Base-by-base conservation (phyloP, 441 rosid genomes). In the Omphalea diandra region DNA sequence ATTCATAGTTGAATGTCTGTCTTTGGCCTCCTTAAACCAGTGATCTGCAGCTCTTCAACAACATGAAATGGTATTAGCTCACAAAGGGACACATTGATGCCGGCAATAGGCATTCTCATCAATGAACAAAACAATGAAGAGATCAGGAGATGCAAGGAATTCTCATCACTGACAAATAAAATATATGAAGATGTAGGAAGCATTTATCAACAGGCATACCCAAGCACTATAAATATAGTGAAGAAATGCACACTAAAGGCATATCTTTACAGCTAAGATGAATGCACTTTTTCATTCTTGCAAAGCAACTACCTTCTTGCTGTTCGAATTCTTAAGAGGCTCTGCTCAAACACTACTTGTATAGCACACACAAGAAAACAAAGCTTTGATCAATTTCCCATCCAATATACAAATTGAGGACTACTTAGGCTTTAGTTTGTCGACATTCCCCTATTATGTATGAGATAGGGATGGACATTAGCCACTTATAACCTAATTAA, bases 1-100 rank as follows among this genome's bases (percentile, higher is more conserved):
- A 66, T 92, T 89, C 79, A 95, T 78, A 31, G 79, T 70, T 52
- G 79, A 69, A 80, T 83, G 89, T 73, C 63, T 83, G 80, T 73
- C 82, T 75, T 80, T 90, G 44, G 97, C 99, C 80, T 94, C 91
- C 79, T 75, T 77, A 75, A 92, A 94, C 97, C 97, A 94, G 71
- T 72, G 76, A 76, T 88, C 98, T 87, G 99, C 99, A 90, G 92
- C 98, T 85, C 99, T 94, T 89, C 90, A 82, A 67, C 61, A 79
- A 68, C 62, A 77, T 31, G 77, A 78, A 41, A 78, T 59, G 53
- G 62, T 69, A 80, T 92, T 78, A 90, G 86, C 70, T 76, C 49
- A 54, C 6, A 44, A 53, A 49, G 12, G 27, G 55, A 54, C 56
- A 36, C 40, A 59, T 15, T 22, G 55, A 47, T 7, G 52, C 47